Percentiles rank a stretch among this genome's conserved stretches.
Conservation (phyloP, 805 yeast species). For the Schizosaccharomyces pombe region ASM294v3 CU329670.1:4636001-4636500, state of each 20-base stretch:
- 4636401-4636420: constrained; percentile 77
- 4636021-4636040: constrained; percentile 73
- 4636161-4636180: constrained; percentile 62
- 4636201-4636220: constrained; percentile 30
- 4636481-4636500: constrained; percentile 54
- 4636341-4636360: constrained; percentile 94
- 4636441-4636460: constrained; percentile 88
- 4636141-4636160: constrained; percentile 89
- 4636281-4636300: constrained; percentile 41
- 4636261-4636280: constrained; percentile 20
- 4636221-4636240: constrained; percentile 94
- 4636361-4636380: constrained; percentile 78
- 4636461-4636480: constrained; percentile 80
- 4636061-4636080: constrained; percentile 65
- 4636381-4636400: constrained; percentile 78
- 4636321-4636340: constrained; percentile 89
- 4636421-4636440: constrained; percentile 95
- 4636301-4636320: constrained; percentile 52
- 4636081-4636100: constrained; percentile 39
- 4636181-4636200: constrained; percentile 46
- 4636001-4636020: constrained; percentile 25
- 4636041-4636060: constrained; percentile 99
- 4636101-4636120: constrained; percentile 45
- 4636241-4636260: constrained; percentile 36
- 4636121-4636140: constrained; percentile 71